Base-by-base conservation (phyloP, 441 rosid genomes). In the Euphorbia schlechtendalii region DNA sequence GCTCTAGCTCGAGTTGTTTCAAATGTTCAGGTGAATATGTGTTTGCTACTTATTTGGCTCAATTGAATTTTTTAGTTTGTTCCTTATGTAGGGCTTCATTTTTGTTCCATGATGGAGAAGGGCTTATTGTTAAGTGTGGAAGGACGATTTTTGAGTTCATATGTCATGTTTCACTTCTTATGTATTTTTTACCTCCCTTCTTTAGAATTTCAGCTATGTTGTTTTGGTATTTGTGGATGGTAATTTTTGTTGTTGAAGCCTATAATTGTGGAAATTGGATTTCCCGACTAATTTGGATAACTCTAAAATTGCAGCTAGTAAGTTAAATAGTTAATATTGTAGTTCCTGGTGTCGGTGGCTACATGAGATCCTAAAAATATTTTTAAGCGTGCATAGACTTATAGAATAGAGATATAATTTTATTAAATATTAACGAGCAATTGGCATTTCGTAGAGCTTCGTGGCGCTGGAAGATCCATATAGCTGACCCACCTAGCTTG, bases 1-100 rank as follows among this genome's bases (percentile, higher is more conserved):
- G 87, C 99, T 60, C 96, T 95, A 71, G 98, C 98, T 75, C 95
- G 96, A 60, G 97, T 95, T 79, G 98, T 92, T 78, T 95, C 92
- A n/a, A 85, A 82, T 78, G 80, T 92, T 64, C 98, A 95, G 97
- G 99, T 94, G 74, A 77, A 79, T 63, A 43, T 34, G 22, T 57
- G 59, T 56, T 43, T 54, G 52, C 21, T 32, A 40, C 34, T 18
- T 53, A 4, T 63, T 3, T 38, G 38, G 38, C 66, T 20, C 61
- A 24, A 49, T 43, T 30, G 43, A 7, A 49, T 8, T 74, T 40
- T 28, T 38, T 64, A 52, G 25, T 65, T 43, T 34, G 18, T 51
- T 15, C 51, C 61, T 46, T 41, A 12, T 11, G 22, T 48, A n/a
- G 20, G 36, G 7, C 36, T 32, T 32, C 36, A n/a, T n/a, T 32